Percentiles rank a stretch among this genome's conserved stretches.
These are phyloP conservation scores for Flaveria trinervia DNA, from an alignment of 129 eudicot genomes.

Conservation along the genomic window DNA sequence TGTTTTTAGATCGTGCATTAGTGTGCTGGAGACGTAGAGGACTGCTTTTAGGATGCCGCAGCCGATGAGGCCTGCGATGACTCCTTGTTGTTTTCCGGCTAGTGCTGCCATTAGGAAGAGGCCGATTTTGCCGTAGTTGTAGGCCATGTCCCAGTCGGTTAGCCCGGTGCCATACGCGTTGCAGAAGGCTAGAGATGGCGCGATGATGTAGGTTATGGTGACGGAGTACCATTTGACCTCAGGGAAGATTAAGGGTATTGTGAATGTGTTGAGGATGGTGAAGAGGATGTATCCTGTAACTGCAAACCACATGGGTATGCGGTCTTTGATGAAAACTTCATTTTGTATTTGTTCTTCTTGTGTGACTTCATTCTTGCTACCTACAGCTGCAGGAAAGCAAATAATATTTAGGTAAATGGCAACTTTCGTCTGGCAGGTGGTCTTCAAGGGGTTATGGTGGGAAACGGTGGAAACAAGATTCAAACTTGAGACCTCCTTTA, in stretches of 20 bases:
- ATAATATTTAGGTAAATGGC: not conserved
- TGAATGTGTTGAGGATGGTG: conserved; percentile 43
- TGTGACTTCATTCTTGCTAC: conserved; percentile 28
- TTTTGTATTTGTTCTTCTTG: conserved; percentile 42
- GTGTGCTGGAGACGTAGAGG: conserved; percentile 58
- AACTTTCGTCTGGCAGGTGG: no score
- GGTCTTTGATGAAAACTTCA: conserved; percentile 61
- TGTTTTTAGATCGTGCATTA: conserved; percentile 85
- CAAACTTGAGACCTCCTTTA: no score
- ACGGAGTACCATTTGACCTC: conserved; percentile 75
- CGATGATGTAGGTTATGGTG: conserved; percentile 55
- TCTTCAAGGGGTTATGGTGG: no score
- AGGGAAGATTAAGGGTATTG: conserved; percentile 63
- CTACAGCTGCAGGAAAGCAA: conserved; percentile 29
- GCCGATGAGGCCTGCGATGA: conserved; percentile 70
- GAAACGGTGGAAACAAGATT: no score
- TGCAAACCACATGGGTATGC: conserved; percentile 71
- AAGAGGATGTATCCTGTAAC: conserved; percentile 51
- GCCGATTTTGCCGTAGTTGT: conserved; percentile 76
- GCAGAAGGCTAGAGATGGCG: conserved; percentile 87
- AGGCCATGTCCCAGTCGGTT: conserved; percentile 87
- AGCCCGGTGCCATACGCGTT: conserved; percentile 84
- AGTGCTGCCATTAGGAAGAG: conserved; percentile 68
- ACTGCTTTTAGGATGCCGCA: conserved; percentile 73
- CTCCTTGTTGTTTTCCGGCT: conserved; percentile 69